These are phyloP conservation scores for Penicillium sclerotiorum DNA, from an alignment of 2,329 filamentous ascomycete genomes.

Conservation along the genomic window DNA sequence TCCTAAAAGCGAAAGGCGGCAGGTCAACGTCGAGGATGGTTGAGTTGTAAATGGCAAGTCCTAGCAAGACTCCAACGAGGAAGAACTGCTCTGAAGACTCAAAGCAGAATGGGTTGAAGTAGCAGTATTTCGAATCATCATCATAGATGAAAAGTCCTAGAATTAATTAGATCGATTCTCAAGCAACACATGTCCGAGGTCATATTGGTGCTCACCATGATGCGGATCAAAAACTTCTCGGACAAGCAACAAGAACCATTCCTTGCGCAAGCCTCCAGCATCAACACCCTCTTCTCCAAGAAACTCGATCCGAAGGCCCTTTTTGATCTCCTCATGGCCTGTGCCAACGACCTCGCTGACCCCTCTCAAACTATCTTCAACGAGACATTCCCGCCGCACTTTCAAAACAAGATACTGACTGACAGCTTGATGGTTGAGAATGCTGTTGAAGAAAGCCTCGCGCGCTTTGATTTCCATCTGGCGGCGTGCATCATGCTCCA, in stretches of 20 bases:
- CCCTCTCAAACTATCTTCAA: constrained; percentile 81
- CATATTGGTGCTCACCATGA: constrained; percentile 64
- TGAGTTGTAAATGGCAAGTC: constrained; percentile 91
- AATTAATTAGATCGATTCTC: constrained; percentile 8
- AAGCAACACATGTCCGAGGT: background rate
- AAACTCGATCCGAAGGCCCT: constrained; percentile 83
- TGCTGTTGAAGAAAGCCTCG: constrained; percentile 88
- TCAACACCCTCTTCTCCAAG: constrained; percentile 88
- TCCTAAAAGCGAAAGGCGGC: constrained; percentile 86
- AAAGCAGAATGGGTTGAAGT: constrained; percentile 88
- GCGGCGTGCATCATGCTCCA: constrained; percentile 82
- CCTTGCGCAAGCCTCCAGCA: constrained; percentile 84
- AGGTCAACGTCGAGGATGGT: constrained; percentile 88
- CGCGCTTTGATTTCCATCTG: constrained; percentile 89
- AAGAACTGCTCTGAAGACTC: constrained; percentile 93
- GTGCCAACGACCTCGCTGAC: constrained; percentile 84
- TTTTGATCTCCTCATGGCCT: constrained; percentile 84
- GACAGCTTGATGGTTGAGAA: constrained; percentile 72
- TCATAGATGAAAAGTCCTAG: constrained; percentile 89
- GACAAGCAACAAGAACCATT: constrained; percentile 89
- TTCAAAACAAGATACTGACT: constrained; percentile 77
- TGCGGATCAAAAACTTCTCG: constrained; percentile 89
- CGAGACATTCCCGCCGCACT: constrained; percentile 80
- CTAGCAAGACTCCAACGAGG: constrained; percentile 82
- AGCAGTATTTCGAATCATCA: constrained; percentile 86